These are phyloP conservation scores for Penicillium janthinellum DNA, from an alignment of 2,329 filamentous ascomycete genomes.

Conservation along the genomic window DNA sequence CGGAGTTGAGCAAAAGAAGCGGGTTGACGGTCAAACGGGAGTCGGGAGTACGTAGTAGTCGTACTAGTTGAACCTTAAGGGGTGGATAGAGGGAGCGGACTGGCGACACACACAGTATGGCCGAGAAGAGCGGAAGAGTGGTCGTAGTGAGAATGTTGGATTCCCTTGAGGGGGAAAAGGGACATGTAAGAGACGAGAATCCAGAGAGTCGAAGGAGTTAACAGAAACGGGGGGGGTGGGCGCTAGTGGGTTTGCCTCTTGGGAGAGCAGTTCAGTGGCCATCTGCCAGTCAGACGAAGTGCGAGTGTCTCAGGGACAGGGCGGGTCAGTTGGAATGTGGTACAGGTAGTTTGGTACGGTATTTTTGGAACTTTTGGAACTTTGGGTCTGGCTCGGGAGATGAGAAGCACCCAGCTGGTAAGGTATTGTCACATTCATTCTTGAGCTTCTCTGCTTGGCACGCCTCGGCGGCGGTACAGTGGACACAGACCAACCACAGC, in stretches of 20 bases:
- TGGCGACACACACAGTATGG: constrained; percentile 39
- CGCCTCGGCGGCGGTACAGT: not conserved
- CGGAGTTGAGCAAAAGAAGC: constrained; percentile 8
- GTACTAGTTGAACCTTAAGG: constrained; percentile 15
- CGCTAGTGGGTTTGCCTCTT: constrained; percentile 10
- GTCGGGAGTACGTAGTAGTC: constrained; percentile 10
- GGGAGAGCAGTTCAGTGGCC: not conserved
- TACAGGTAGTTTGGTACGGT: not conserved
- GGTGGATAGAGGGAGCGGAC: constrained; percentile 33
- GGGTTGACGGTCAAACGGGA: constrained; percentile 14
- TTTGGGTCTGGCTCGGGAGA: not conserved
- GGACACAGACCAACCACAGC: not conserved
- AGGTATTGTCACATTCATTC: not conserved
- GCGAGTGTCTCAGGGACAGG: constrained; percentile 15
- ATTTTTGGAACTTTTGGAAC: not conserved
- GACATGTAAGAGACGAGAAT: constrained; percentile 1
- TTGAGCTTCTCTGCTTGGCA: not conserved
- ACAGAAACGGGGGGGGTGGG: not conserved
- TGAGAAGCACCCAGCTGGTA: not conserved
- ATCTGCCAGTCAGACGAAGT: not conserved
- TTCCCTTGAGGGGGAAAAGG: constrained; percentile 1
- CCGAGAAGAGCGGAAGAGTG: constrained; percentile 20
- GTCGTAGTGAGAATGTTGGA: constrained; percentile 6
- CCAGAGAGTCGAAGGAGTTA: not conserved
- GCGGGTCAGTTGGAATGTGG: constrained; percentile 12